Evolutionary conservation across 2,329 filamentous ascomycete species (phyloP), one percentile per base, ranked within the genome.

Genomic region (Xylariaceae sp.): DNA sequence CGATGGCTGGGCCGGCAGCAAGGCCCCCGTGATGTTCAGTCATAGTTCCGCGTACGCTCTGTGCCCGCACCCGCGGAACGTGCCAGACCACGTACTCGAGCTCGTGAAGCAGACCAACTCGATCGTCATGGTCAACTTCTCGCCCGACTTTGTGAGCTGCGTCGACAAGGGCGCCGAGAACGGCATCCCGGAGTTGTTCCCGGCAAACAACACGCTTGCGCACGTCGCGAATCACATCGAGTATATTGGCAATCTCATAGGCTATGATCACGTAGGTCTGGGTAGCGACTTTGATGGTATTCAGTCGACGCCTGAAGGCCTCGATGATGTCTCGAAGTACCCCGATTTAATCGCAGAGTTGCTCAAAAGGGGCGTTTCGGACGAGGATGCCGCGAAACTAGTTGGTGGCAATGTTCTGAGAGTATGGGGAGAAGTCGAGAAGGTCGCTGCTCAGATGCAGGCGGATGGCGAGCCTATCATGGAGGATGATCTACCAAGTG

Each of bases 261-360:
- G 91, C 3, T 96, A 85, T 54, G 85, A 90, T 31, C 78, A 95
- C 60, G 89, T 96, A 13, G 91, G 90, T 0, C 65, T 96, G 15
- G 91, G 91, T 0, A 89, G 85, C 39, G 91, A 97, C 62, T 96
- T 90, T 60, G 90, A 96, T 60, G 91, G 80, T 8, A 90, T 90
- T 42, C 57, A 62, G 1, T 62, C 54, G 1, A 81, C 81, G 4
- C 89, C 90, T 0, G 61, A 69, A 40, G 91, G 90, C 0, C 64
- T 97, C 36, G 87, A 93, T 29, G 89, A 95, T 61, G 89, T 95
- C 6, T 81, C 83, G 37, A 88, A 87, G 59, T 95, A 85, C 55
- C 90, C 89, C 0, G 78, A 83, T 42, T 66, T 96, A 34, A 77
- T 96, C 8, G 81, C 79, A 3, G 86, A 89, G 63, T 64, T 96